Conservation (phyloP, 2,329 filamentous ascomycete species). For the Penicillium oxalicum region DNA sequence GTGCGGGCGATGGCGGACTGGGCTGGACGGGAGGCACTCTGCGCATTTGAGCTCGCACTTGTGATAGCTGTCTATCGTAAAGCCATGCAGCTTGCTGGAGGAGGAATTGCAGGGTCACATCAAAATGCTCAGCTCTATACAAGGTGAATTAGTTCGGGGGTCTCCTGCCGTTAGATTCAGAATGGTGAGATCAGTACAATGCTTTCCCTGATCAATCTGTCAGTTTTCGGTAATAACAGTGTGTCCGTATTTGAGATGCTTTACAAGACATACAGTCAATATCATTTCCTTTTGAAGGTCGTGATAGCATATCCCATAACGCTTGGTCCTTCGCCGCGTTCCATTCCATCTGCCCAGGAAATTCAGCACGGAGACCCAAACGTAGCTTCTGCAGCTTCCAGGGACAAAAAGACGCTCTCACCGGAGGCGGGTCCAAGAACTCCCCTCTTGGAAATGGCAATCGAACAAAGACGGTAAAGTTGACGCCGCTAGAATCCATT, state of each 20-base stretch:
- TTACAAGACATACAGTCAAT: constrained; percentile 64
- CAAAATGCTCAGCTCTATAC: constrained; percentile 64
- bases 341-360: constrained; percentile 67
- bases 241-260: constrained; percentile 17
- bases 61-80: constrained; percentile 82
- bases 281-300: constrained; percentile 68
- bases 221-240: constrained; percentile 16
- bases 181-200: constrained; percentile 48
- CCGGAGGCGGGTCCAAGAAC: constrained; percentile 85
- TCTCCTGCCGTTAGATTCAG: neutral
- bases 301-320: constrained; percentile 84
- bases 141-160: constrained; percentile 5
- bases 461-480: constrained; percentile 71
- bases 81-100: constrained; percentile 91
- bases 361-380: constrained; percentile 13
- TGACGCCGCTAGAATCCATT: constrained; percentile 8
- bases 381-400: neutral
- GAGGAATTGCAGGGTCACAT: constrained; percentile 81
- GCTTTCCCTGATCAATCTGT: constrained; percentile 57
- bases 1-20: constrained; percentile 38
- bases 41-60: constrained; percentile 84
- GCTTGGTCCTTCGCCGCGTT: constrained; percentile 77
- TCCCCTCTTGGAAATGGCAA: constrained; percentile 82
- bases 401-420: constrained; percentile 39
- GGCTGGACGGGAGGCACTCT: constrained; percentile 47